These are phyloP conservation scores for Epicoccum nigrum DNA, from an alignment of 2,329 filamentous ascomycete genomes.

Conservation along the genomic window DNA sequence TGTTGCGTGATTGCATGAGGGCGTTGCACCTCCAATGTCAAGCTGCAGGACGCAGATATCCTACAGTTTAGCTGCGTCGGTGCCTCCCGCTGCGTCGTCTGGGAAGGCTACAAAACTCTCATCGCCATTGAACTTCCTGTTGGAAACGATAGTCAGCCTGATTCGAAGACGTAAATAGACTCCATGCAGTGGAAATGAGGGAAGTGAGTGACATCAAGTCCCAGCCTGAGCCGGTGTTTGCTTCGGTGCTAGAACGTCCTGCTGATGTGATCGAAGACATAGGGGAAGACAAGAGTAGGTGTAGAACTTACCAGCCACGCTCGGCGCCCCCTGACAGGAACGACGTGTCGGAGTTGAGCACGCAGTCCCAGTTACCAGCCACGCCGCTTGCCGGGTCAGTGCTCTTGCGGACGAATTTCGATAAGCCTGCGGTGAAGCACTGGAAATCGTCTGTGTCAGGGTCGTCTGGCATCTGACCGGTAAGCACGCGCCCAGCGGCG, in stretches of 20 bases:
- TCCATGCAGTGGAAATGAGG: too few species aligned
- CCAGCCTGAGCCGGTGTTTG: slow-evolving; percentile 19
- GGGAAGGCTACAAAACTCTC: slow-evolving; percentile 44
- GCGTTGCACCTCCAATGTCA: not conserved
- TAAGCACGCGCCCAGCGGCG: slow-evolving; percentile 80
- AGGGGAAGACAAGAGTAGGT: not conserved
- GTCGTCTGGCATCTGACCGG: slow-evolving; percentile 75
- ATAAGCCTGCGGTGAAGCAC: slow-evolving; percentile 83
- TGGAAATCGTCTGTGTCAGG: slow-evolving; percentile 78
- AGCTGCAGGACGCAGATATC: not conserved
- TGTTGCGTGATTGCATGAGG: not conserved
- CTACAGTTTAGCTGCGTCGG: slow-evolving; percentile 35
- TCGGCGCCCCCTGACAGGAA: slow-evolving; percentile 83
- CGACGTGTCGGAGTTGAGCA: slow-evolving; percentile 81
- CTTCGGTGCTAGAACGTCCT: slow-evolving; percentile 11
- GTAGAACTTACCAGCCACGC: slow-evolving; percentile 74
- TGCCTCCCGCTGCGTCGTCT: slow-evolving; percentile 23
- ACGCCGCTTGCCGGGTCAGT: slow-evolving; percentile 63
- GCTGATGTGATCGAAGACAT: slow-evolving; percentile 1
- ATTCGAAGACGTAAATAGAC: too few species aligned
- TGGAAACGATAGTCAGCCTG: not conserved
- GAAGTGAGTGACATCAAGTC: not conserved
- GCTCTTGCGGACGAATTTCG: slow-evolving; percentile 64
- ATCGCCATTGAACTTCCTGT: slow-evolving; percentile 47
- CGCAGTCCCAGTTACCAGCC: slow-evolving; percentile 79